phyloP scores from a whole-genome alignment of 2,329 filamentous ascomycete species.

The Ceratocystis colombiana region DNA sequence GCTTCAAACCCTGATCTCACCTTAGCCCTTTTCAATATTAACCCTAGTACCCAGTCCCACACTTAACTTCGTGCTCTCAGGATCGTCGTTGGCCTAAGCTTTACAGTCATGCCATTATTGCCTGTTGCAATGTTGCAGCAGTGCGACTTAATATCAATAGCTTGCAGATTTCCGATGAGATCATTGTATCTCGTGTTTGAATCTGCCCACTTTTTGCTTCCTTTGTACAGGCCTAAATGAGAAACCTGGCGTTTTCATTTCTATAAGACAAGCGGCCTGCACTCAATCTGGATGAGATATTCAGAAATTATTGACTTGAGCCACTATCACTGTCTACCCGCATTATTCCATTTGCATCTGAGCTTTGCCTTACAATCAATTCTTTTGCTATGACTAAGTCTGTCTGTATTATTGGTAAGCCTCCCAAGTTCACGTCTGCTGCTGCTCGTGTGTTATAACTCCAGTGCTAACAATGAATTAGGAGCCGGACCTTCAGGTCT shows the following conservation, averaged over 20 bases:
- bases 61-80: not conserved
- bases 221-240: not conserved
- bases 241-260: not conserved
- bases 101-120: slow-evolving; percentile 9
- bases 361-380: not conserved
- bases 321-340: not conserved
- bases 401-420: slow-evolving; percentile 37
- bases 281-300: slow-evolving; percentile 9
- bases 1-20: not conserved
- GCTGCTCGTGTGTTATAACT: not conserved
- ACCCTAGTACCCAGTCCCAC: not conserved
- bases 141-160: not conserved
- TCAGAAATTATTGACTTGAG: not conserved
- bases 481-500: slow-evolving; percentile 60
- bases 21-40: not conserved
- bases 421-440: not conserved
- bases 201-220: slow-evolving; percentile 3
- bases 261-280: not conserved
- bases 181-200: slow-evolving; percentile 8
- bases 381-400: slow-evolving; percentile 33
- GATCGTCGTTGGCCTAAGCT: slow-evolving; percentile 3
- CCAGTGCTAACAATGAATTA: slow-evolving; percentile 30
- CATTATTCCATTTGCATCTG: not conserved
- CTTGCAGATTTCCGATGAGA: not conserved
- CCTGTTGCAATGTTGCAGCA: slow-evolving; percentile 14